Conservation (phyloP, 345 rosid genomes). For the Dipteronia dyeriana region DNA sequence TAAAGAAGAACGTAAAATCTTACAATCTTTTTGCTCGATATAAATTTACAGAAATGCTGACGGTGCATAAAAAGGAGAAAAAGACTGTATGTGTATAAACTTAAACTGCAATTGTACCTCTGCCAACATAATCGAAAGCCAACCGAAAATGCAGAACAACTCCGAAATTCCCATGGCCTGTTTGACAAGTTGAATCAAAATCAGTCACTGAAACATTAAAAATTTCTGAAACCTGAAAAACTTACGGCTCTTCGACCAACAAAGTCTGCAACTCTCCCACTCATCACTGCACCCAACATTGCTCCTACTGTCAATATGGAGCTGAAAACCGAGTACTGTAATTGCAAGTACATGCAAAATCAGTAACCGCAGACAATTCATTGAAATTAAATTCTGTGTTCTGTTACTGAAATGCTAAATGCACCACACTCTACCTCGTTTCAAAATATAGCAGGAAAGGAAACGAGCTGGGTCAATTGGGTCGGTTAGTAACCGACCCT, state of each 20-base stretch:
- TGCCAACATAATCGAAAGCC: slow-evolving; percentile 31
- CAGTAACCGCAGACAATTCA: not conserved
- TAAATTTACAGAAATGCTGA: not conserved
- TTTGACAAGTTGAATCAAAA: not conserved
- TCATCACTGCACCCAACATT: slow-evolving; percentile 29
- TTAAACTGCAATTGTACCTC: slow-evolving; percentile 12
- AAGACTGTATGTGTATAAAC: not conserved
- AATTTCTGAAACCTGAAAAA: not conserved
- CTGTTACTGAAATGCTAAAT: not conserved
- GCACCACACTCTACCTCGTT: too few relatives aligned
- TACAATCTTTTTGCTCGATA: too few relatives aligned
- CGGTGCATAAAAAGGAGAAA: not conserved
- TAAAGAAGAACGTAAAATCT: slow-evolving; percentile 5
- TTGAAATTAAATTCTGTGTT: too few relatives aligned
- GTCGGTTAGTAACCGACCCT: too few relatives aligned
- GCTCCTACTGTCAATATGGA: slow-evolving; percentile 40
- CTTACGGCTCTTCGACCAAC: slow-evolving; percentile 37
- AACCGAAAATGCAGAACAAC: slow-evolving; percentile 30
- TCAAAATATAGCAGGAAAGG: too few relatives aligned
- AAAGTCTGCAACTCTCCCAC: slow-evolving; percentile 39
- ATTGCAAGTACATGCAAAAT: not conserved
- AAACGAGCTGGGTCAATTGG: too few relatives aligned
- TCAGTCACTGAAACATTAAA: not conserved
- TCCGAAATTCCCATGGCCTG: slow-evolving; percentile 42
- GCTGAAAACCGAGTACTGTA: slow-evolving; percentile 39